Percentiles rank a stretch among this genome's conserved stretches.
These are phyloP conservation scores for Neurospora sp. DNA, from an alignment of 495 filamentous ascomycete species.

Conservation along the genomic window DNA sequence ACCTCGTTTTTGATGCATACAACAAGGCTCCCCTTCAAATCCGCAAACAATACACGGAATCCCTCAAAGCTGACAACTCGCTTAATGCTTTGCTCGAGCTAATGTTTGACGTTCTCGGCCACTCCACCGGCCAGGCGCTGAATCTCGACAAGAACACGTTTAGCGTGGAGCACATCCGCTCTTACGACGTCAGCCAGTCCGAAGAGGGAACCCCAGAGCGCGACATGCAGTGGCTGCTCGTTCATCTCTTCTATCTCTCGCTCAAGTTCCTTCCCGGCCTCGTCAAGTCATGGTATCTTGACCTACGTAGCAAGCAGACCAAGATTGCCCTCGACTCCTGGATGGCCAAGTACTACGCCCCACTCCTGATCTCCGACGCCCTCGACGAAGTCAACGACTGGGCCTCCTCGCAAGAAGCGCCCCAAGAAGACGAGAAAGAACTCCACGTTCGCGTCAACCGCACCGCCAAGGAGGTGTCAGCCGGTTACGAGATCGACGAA, in stretches of 20 bases:
- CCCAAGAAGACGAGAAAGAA: constrained; percentile 55
- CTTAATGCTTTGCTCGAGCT: constrained; percentile 63
- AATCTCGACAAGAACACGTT: constrained; percentile 38
- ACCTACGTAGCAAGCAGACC: constrained; percentile 61
- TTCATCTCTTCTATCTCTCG: constrained; percentile 76
- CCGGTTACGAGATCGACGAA: constrained; percentile 79
- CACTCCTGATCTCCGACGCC: constrained; percentile 61
- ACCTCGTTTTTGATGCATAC: constrained; percentile 82
- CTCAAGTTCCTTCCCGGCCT: constrained; percentile 66
- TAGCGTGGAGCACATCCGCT: constrained; percentile 51
- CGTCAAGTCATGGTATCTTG: constrained; percentile 80
- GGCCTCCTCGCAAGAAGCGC: constrained; percentile 43
- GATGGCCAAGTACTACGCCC: constrained; percentile 80
- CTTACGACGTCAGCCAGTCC: constrained; percentile 48
- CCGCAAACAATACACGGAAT: constrained; percentile 63
- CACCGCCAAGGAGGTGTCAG: constrained; percentile 61
- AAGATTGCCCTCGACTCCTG: constrained; percentile 64
- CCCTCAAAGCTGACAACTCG: constrained; percentile 63
- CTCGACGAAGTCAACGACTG: constrained; percentile 64
- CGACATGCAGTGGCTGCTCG: constrained; percentile 69
- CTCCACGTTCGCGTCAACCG: constrained; percentile 62
- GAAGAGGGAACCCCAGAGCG: constrained; percentile 48
- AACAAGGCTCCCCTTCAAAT: constrained; percentile 68
- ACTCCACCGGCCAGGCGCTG: constrained; percentile 54
- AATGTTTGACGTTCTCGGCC: constrained; percentile 71